These are phyloP conservation scores for Tuctoria greenei DNA, from an alignment of 176 grass and related monocot species.

Conservation along the genomic window DNA sequence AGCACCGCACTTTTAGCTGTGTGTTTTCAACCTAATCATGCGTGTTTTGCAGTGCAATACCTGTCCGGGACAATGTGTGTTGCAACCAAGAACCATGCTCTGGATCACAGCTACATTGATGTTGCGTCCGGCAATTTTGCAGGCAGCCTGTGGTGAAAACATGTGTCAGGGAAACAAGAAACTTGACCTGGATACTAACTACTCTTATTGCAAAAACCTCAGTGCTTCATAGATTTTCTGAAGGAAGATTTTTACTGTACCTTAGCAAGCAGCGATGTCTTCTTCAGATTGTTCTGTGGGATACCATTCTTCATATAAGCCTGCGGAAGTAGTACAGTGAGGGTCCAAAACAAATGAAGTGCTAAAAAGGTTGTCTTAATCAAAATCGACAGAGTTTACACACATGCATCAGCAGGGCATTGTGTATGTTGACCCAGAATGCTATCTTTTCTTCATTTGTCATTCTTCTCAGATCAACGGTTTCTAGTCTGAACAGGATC, in stretches of 20 bases:
- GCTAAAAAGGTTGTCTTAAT: not conserved
- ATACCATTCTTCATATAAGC: conserved; percentile 88
- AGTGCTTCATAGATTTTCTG: too few relatives aligned
- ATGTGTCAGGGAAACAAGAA: conserved; percentile 23
- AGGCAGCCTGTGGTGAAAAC: conserved; percentile 59
- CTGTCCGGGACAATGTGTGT: conserved; percentile 75
- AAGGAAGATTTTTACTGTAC: too few relatives aligned
- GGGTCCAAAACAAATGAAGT: conserved; percentile 11
- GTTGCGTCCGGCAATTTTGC: conserved; percentile 61
- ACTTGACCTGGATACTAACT: not conserved
- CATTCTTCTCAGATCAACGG: conserved; percentile 78
- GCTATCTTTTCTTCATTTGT: conserved; percentile 86
- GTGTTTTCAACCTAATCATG: conserved; percentile 35
- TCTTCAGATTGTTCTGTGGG: conserved; percentile 90
- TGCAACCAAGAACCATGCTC: conserved; percentile 81
- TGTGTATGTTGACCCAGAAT: conserved; percentile 97
- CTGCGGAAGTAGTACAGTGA: conserved; percentile 44
- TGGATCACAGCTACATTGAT: conserved; percentile 83
- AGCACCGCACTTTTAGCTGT: conserved; percentile 30
- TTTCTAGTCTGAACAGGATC: conserved; percentile 64
- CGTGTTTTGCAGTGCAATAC: conserved; percentile 48
- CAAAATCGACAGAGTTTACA: conserved; percentile 12
- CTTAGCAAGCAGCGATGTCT: conserved; percentile 86
- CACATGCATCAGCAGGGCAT: conserved; percentile 95
- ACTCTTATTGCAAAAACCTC: not conserved